phyloP scores from a whole-genome alignment of 805 yeast species.

The Ogataea saltuana region DNA sequence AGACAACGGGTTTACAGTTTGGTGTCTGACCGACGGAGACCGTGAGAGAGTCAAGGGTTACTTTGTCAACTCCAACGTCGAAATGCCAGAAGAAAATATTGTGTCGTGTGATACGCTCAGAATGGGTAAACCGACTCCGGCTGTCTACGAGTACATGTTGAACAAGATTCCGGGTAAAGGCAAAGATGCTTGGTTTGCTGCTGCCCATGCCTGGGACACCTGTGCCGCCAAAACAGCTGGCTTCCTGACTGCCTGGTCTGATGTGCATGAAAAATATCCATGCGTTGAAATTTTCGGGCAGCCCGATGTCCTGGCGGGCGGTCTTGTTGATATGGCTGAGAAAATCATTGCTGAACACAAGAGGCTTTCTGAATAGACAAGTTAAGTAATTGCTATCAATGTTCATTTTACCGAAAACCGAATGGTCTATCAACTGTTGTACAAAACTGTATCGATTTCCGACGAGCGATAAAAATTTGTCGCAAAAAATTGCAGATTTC shows the following conservation, averaged over 20 bases:
- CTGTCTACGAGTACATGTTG: constrained; percentile 31
- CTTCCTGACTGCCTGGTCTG: constrained; percentile 35
- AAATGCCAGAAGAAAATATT: constrained; percentile 32
- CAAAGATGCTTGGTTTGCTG: constrained; percentile 35
- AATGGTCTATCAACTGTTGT: no score
- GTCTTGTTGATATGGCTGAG: constrained; percentile 34
- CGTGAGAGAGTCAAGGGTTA: constrained; percentile 32
- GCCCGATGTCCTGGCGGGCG: constrained; percentile 33
- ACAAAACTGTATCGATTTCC: not conserved
- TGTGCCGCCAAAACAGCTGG: constrained; percentile 36
- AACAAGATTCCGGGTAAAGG: constrained; percentile 29
- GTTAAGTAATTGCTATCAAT: no score
- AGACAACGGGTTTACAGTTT: constrained; percentile 34
- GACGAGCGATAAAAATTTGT: not conserved
- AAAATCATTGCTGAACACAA: constrained; percentile 28
- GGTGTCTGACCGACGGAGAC: constrained; percentile 35
- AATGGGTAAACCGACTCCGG: constrained; percentile 33
- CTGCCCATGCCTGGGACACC: constrained; percentile 38
- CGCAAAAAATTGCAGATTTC: constrained; percentile 1
- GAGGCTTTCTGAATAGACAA: constrained; percentile 7
- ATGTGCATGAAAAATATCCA: constrained; percentile 33
- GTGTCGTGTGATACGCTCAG: constrained; percentile 35
- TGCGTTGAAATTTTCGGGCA: constrained; percentile 33
- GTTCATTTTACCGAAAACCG: no score
- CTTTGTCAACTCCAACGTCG: constrained; percentile 28